Base-by-base conservation (phyloP, 2,329 filamentous ascomycete genomes). In the Fusarium fujikuroi region DNA sequence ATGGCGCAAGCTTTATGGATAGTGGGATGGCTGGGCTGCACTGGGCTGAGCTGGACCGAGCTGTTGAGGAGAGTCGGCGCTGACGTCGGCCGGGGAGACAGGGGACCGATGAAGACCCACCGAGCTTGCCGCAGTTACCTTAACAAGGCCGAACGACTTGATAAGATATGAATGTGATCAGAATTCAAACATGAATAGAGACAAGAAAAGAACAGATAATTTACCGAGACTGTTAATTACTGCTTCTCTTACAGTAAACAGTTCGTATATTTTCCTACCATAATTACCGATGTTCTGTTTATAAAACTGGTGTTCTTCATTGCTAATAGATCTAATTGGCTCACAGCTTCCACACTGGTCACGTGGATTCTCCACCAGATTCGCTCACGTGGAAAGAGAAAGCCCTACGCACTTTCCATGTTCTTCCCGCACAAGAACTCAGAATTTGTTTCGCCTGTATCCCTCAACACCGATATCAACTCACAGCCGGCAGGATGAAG, bases 401-500 rank as follows among this genome's bases (percentile, higher is more conserved):
- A 83, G 83, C 83, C 83, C 83, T 69, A 69, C 66, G 32, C 49
- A 36, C 65, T 68, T 44, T 60, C 83, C 83, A 34, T 52, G 78
- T 84, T 85, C 80, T 76, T 82, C 82, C 83, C 83, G 84, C 83
- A 69, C 47, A 52, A 52, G 47, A 52, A 52, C 47, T 52, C 47
- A 34, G 47, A 52, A 52, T 52, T 49, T 36, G 47, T 52, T 52
- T 34, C 30, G 47, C 47, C 47, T 52, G 47, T 50, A 50, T 50
- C 81, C 81, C 81, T 83, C 81, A 81, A 81, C 80, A 78, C 77
- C 83, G 80, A 81, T 83, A 84, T 83, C 81, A 82, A 82, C 81
- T 83, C 84, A 84, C 83, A 81, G 85, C 85, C 86, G 87, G 88
- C 93, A 98, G 93, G 88, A 98, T 98, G 96, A 97, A 93, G 91